Evolutionary conservation across 805 yeast species (phyloP), one percentile per base, ranked within the genome.

Genomic region (Pichia insulana): DNA sequence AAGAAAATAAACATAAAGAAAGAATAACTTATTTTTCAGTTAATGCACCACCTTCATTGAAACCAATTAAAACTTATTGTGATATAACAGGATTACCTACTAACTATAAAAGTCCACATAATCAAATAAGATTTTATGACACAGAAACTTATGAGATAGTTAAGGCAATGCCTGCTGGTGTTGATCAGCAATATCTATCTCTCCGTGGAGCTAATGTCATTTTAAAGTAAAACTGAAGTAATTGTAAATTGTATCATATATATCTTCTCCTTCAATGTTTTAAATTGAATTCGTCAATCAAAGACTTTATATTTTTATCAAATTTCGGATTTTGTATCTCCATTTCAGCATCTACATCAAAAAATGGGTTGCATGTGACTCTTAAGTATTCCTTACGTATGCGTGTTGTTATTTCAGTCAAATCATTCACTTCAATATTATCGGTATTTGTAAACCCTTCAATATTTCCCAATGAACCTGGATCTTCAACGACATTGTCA

Each of bases 11-110:
- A 50, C 49, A 49, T 17, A 54, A 52, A 26, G 62, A 66, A 34
- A 71, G 77, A 45, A 78, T 87, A 10, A 83, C 90, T 0, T 84
- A 76, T 60, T 72, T 78, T 47, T 74, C 80, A 31, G 65, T 89
- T 6, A 76, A 76, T 25, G 95, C 96, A 0, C 95, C 96, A 3
- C 97, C 97, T 0, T 82, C 92, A 3, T 63, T 88, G 50, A 73
- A 68, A 48, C 97, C 97, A 0, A 65, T 70, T 15, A 86, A 82
- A 63, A 81, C 78, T 49, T 89, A 87, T 63, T 90, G 98, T 61
- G 98, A 92, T 57, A 78, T 90, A 37, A 90, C 97, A 0, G 98
- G 98, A 0, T 66, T 90, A 17, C 80, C 76, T 38, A 90, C 88
- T 0, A 72, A 64, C 26, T 90, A 90, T 67, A 80, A 74, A 56